Base-by-base conservation (phyloP, 805 yeast species). In the Saccharomycopsis fodiens region DNA sequence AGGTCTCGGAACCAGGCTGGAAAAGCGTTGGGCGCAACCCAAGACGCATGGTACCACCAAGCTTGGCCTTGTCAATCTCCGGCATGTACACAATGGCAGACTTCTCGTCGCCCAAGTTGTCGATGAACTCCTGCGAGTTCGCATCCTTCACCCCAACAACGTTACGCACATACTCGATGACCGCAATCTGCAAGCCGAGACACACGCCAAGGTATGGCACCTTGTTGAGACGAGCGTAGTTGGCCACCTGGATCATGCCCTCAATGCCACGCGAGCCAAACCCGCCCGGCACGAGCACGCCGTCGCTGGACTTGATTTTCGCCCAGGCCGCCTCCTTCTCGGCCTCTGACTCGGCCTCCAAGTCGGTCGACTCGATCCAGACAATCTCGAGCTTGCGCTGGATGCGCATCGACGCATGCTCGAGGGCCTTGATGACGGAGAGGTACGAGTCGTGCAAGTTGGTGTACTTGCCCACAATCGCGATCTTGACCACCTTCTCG, bases 41-140 rank as follows among this genome's bases (percentile, higher is more conserved):
- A 56, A 93, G 76, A 72, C 99, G 82, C 99, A 93, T 93, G 42
- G 97, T 91, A 55, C 99, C 99, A 53, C 99, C 99, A 72, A 93
- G 75, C 63, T 86, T 87, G 56, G 84, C 80, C 70, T 88, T 91
- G 67, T 88, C 95, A 52, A 91, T 88, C 66, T 93, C 99, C 37
- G 99, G 99, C 99, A 93, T 93, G 71, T 87, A 93, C 41, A 93
- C 85, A 48, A 93, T 94, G 43, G 87, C 77, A 45, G 75, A 73
- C 29, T 70, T 74, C 3, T 74, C 76, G 46, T 82, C 84, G 35
- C 73, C 67, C 42, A 76, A 59, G n/a, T 72, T 69, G 20, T 79
- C 74, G 54, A 76, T 77, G 59, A 91, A 85, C 69, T 91, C 97
- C 66, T 81, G 79, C 22, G 96, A 86, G 40, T 81, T 81, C 43